Conservation (phyloP, 2,329 filamentous ascomycete species). For the Hansfordia pulvinata region DNA sequence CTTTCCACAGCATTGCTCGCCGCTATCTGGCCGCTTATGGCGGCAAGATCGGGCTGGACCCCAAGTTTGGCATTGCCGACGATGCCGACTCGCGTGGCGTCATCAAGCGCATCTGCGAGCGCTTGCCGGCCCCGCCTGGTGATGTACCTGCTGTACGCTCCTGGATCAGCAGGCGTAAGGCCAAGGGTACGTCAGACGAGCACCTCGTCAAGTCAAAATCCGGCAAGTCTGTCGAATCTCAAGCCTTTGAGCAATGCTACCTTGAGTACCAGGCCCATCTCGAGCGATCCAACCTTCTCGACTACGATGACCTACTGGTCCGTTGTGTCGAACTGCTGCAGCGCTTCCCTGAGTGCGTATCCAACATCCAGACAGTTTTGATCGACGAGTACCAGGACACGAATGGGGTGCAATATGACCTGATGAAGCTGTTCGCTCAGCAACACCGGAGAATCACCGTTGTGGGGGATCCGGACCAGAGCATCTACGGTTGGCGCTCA, state of each 20-base stretch:
- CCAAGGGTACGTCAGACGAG: constrained; percentile 31
- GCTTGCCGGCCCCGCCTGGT: constrained; percentile 50
- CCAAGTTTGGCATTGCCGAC: constrained; percentile 85
- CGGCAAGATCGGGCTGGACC: constrained; percentile 64
- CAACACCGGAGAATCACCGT: constrained; percentile 68
- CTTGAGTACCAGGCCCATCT: constrained; percentile 68
- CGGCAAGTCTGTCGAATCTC: constrained; percentile 25
- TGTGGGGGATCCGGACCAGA: constrained; percentile 93
- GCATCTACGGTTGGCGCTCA: constrained; percentile 91
- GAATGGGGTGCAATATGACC: constrained; percentile 84
- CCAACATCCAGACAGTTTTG: constrained; percentile 79
- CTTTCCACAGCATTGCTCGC: constrained; percentile 86
- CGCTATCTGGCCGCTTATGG: constrained; percentile 79
- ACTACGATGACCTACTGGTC: constrained; percentile 87
- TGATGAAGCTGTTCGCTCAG: constrained; percentile 81
- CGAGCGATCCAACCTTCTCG: constrained; percentile 64
- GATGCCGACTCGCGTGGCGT: constrained; percentile 68
- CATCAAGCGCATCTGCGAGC: constrained; percentile 69
- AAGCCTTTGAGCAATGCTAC: constrained; percentile 55
- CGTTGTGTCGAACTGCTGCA: constrained; percentile 69
- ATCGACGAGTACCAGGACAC: constrained; percentile 98
- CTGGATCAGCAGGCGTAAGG: constrained; percentile 61
- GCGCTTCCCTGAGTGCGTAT: constrained; percentile 64
- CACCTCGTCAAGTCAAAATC: constrained; percentile 27
- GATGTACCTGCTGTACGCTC: constrained; percentile 55